Base-by-base conservation (phyloP, 2,329 filamentous ascomycete species). In the Chrysosporium queenslandicum region DNA sequence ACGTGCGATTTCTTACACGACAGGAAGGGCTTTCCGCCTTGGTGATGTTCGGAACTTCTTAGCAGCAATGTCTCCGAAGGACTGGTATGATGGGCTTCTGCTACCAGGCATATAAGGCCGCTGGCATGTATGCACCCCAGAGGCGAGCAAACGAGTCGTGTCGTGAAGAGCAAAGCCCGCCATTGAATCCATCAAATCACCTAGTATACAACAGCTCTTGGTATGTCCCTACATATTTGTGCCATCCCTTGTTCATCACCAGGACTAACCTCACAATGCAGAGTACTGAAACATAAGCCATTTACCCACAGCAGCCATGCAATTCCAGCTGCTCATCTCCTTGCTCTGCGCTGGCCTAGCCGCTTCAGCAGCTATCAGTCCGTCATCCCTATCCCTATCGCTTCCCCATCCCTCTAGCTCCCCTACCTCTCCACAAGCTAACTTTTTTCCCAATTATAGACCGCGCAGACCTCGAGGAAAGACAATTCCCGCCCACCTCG, bases 341-440 rank as follows among this genome's bases (percentile, higher is more conserved):
- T 30, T 52, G 9, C 32, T 48, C 32, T 55, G 34, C 29, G 21
- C 30, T 21, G 46, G 50, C 18, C 34, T 55, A 20, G 54, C 39
- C 16, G 45, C 54, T 3, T 53, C 54, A 3, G 50, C 25, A 6
- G 50, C 54, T 20, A 56, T 56, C 50, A 39, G 54, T 56, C 34
- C 23, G 41, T 46, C n/a, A n/a, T 27, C 45, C 5, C 20, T 18
- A 16, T 4, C 3, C 11, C n/a, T 7, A 34, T n/a, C 29, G 18
- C 4, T 18, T 18, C 20, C 30, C 12, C 16, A 32, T 12, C 27
- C 16, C 4, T 14, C 32, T 37, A 52, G 12, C 12, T n/a, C 12
- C 21, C 25, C n/a, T 8, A 11, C 12, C 21, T 20, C n/a, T n/a
- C n/a, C n/a, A n/a, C n/a, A n/a, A n/a, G n/a, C n/a, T n/a, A n/a